Evolutionary conservation across 345 rosid species (phyloP).

Genomic region (Eucalyptus guilfoylei): DNA sequence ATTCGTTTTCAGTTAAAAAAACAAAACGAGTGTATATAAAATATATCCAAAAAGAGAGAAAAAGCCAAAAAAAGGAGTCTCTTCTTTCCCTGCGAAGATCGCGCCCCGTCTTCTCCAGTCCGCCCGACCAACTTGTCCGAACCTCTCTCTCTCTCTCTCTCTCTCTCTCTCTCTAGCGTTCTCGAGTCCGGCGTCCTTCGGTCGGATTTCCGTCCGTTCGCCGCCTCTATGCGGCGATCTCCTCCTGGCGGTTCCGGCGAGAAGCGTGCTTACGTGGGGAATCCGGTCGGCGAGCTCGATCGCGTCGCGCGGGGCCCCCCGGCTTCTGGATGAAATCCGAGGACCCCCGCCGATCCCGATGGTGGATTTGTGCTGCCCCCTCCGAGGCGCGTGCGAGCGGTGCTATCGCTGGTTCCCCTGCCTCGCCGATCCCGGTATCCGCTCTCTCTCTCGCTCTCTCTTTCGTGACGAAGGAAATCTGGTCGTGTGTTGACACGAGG

Average conservation of each 20-base stretch:
- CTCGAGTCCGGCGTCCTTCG: background rate
- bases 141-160: background rate
- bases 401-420: constrained; percentile 36
- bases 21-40: background rate
- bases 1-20: background rate
- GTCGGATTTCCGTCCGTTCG: background rate
- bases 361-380: constrained; percentile 24
- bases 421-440: constrained; percentile 59
- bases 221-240: background rate
- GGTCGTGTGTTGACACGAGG: background rate
- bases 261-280: background rate
- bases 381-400: constrained; percentile 1
- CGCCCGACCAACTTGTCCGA: background rate
- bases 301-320: background rate
- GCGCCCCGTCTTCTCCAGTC: background rate
- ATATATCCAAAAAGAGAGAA: background rate
- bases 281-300: background rate
- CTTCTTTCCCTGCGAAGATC: background rate
- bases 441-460: background rate
- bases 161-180: background rate
- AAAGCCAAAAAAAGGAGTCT: background rate
- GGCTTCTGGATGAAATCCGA: background rate
- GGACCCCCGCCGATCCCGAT: background rate
- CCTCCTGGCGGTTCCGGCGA: background rate
- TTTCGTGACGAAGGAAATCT: background rate